Percentiles rank a stretch among this genome's conserved stretches.
Evolutionary conservation across 1,139 yeast species (phyloP).

Genomic region (Geotrichum fermentans): DNA sequence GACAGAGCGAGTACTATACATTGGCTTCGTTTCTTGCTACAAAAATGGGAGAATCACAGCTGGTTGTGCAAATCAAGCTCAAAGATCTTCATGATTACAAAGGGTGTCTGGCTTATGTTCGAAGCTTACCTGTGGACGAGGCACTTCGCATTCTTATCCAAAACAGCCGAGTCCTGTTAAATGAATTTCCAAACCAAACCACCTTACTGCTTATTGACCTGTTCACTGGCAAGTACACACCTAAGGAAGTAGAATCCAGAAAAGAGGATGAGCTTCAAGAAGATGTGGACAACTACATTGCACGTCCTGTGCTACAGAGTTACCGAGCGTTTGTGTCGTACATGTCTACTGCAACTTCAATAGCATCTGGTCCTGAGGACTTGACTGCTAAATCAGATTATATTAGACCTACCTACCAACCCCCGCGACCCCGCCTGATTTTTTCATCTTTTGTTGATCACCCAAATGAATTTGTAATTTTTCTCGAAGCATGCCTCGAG

Average conservation of each 20-base stretch:
- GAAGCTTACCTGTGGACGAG: slow-evolving; percentile 71
- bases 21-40: slow-evolving; percentile 70
- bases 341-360: slow-evolving; percentile 39
- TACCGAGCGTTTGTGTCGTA: slow-evolving; percentile 68
- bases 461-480: slow-evolving; percentile 86
- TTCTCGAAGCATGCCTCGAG: slow-evolving; percentile 84
- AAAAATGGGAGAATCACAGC: slow-evolving; percentile 65
- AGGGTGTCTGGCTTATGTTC: slow-evolving; percentile 62
- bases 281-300: slow-evolving; percentile 14
- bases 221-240: slow-evolving; percentile 72
- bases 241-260: slow-evolving; percentile 21
- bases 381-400: slow-evolving; percentile 8
- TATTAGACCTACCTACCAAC: slow-evolving; percentile 70
- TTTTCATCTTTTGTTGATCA: slow-evolving; percentile 81
- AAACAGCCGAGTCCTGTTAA: slow-evolving; percentile 62
- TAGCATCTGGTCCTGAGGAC: slow-evolving; percentile 7
- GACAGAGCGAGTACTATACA: slow-evolving; percentile 66
- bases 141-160: slow-evolving; percentile 64
- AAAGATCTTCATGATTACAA: slow-evolving; percentile 61
- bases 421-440: slow-evolving; percentile 85
- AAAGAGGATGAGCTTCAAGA: slow-evolving; percentile 12
- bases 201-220: slow-evolving; percentile 78
- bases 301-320: slow-evolving; percentile 53
- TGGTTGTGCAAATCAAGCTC: slow-evolving; percentile 72
- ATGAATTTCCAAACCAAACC: slow-evolving; percentile 70